Conservation (phyloP, 768 basidiomycete genomes). For the Lactarius pseudohatsudake region DNA sequence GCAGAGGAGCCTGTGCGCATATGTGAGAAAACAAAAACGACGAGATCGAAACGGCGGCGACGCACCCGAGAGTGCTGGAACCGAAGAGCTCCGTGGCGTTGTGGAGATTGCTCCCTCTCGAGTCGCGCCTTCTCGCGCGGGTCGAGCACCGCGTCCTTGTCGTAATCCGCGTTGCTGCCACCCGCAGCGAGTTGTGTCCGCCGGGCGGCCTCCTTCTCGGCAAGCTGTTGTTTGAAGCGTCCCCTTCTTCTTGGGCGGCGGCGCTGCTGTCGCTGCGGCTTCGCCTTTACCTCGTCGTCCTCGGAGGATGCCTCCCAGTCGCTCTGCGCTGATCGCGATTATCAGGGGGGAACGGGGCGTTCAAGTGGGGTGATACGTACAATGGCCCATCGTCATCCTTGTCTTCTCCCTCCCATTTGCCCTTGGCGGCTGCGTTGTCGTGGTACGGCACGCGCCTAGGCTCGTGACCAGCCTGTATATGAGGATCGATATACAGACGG, state of each 20-base stretch:
- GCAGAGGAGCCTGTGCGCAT: too few relatives aligned
- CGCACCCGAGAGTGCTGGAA: too few relatives aligned
- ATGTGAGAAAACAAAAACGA: too few relatives aligned
- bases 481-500: too few relatives aligned
- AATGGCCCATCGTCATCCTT: slow-evolving; percentile 78
- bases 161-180: slow-evolving; percentile 53
- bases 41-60: too few relatives aligned
- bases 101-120: too few relatives aligned
- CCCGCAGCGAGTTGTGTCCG: slow-evolving; percentile 47
- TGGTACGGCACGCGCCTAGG: slow-evolving; percentile 26
- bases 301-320: slow-evolving; percentile 92
- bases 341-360: slow-evolving; percentile 3
- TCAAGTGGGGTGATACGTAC: slow-evolving; percentile 46
- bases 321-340: slow-evolving; percentile 51
- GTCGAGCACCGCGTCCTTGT: slow-evolving; percentile 65
- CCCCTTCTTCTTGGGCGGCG: slow-evolving; percentile 83
- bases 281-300: slow-evolving; percentile 55
- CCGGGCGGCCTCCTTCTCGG: slow-evolving; percentile 83
- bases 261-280: slow-evolving; percentile 38
- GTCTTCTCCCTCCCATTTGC: slow-evolving; percentile 90
- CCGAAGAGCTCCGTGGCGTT: too few relatives aligned
- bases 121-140: slow-evolving; percentile 70
- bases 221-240: slow-evolving; percentile 90
- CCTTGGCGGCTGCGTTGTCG: slow-evolving; percentile 35
- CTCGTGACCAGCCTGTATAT: too few relatives aligned